Conservation (phyloP, 2,329 filamentous ascomycete genomes). For the Elsinoe batatas region DNA sequence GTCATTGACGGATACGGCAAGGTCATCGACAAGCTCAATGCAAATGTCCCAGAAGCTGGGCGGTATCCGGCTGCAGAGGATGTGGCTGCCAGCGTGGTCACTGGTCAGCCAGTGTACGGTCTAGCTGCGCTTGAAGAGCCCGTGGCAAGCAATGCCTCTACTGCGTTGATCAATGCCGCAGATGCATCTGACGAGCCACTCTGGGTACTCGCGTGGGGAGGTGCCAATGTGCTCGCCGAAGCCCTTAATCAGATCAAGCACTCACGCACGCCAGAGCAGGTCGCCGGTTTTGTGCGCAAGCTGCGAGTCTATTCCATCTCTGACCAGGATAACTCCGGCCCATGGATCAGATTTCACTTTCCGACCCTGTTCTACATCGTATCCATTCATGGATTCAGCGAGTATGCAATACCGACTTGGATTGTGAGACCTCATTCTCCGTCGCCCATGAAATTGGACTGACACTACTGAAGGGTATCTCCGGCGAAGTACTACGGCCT, state of each 20-base stretch:
- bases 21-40: conserved; percentile 33
- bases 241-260: conserved; percentile 33
- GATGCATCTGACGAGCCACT: conserved; percentile 30
- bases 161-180: conserved; percentile 18
- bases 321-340: conserved; percentile 49
- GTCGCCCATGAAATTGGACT: conserved; percentile 9
- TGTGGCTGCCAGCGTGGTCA: conserved; percentile 21
- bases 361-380: conserved; percentile 48
- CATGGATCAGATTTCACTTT: conserved; percentile 46
- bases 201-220: conserved; percentile 42
- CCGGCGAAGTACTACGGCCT: conserved; percentile 37
- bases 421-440: neutral
- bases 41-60: conserved; percentile 26
- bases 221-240: conserved; percentile 42
- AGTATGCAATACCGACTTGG: conserved; percentile 31
- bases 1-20: conserved; percentile 24
- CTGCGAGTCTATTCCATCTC: conserved; percentile 48
- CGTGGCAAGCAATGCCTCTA: conserved; percentile 19
- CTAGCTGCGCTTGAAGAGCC: conserved; percentile 28
- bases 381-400: conserved; percentile 47
- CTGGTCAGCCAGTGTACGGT: conserved; percentile 31
- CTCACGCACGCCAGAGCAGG: conserved; percentile 23
- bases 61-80: conserved; percentile 21
- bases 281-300: conserved; percentile 31
- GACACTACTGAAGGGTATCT: conserved; percentile 47